Percentiles rank a stretch among this genome's conserved stretches.
phyloP scores from a whole-genome alignment of 768 basidiomycete species.

The Naganishia antarctica region DNA sequence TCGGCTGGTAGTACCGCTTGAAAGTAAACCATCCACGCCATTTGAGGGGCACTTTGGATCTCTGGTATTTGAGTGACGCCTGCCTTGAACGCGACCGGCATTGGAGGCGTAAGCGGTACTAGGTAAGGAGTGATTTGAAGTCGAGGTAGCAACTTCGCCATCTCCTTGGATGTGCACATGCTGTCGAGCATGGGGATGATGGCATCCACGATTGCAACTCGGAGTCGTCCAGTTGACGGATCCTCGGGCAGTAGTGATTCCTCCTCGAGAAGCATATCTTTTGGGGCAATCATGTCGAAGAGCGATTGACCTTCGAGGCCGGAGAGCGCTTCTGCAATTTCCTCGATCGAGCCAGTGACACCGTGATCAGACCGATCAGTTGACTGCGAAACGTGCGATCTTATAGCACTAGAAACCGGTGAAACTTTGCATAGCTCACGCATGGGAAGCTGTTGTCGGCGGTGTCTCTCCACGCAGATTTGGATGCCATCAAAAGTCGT shows the following conservation, averaged over 20 bases:
- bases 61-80: conserved; percentile 25
- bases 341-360: conserved; percentile 41
- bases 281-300: conserved; percentile 38
- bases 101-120: conserved; percentile 42
- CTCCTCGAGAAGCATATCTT: conserved; percentile 29
- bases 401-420: conserved; percentile 4
- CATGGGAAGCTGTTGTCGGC: conserved; percentile 46
- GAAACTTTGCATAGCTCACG: conserved; percentile 41
- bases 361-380: conserved; percentile 26
- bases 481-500: conserved; percentile 49
- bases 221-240: conserved; percentile 27
- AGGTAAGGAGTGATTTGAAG: conserved; percentile 44
- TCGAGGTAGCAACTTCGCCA: conserved; percentile 43
- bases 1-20: conserved; percentile 47
- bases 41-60: conserved; percentile 16
- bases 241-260: conserved; percentile 28
- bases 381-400: conserved; percentile 1
- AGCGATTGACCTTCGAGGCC: conserved; percentile 45
- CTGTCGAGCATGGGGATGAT: conserved; percentile 48
- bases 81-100: background rate
- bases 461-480: conserved; percentile 41
- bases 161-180: conserved; percentile 41
- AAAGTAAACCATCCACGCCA: conserved; percentile 48
- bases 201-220: conserved; percentile 37
- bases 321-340: conserved; percentile 47